Evolutionary conservation across 2,329 filamentous ascomycete genomes (phyloP).

Genomic region (Tolypocladium nubicola): DNA sequence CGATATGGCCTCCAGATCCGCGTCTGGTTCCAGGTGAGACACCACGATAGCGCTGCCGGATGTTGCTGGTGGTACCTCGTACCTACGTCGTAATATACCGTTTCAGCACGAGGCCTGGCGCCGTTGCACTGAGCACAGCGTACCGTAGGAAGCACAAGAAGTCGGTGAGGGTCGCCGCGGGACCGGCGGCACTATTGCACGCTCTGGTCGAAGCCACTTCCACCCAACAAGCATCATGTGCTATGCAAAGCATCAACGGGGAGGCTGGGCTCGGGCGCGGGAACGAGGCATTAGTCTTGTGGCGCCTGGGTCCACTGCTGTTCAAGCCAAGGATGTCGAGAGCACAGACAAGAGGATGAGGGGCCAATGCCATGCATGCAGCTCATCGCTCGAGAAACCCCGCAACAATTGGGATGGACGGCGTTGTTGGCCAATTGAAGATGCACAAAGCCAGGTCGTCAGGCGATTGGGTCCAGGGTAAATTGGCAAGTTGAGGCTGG

Average conservation of each 20-base stretch:
- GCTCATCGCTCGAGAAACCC: constrained; percentile 6
- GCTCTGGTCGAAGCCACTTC: neutral
- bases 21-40: neutral
- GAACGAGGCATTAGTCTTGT: constrained; percentile 4
- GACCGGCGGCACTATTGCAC: neutral
- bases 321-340: neutral
- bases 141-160: neutral
- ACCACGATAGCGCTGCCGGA: neutral
- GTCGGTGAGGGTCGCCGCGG: neutral
- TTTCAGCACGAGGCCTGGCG: neutral
- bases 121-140: neutral
- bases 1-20: neutral
- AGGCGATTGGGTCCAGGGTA: constrained; percentile 14
- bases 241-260: constrained; percentile 9
- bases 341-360: neutral
- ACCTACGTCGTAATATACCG: neutral
- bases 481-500: constrained; percentile 8
- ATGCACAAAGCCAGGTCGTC: constrained; percentile 6
- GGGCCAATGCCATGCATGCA: neutral
- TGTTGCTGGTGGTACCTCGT: neutral
- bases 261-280: constrained; percentile 6
- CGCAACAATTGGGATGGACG: constrained; percentile 17
- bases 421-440: constrained; percentile 14
- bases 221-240: neutral
- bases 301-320: neutral